Evolutionary conservation across 345 rosid genomes (phyloP), one percentile per base, ranked within the genome.

Genomic region (Rubroshorea leprosula): DNA sequence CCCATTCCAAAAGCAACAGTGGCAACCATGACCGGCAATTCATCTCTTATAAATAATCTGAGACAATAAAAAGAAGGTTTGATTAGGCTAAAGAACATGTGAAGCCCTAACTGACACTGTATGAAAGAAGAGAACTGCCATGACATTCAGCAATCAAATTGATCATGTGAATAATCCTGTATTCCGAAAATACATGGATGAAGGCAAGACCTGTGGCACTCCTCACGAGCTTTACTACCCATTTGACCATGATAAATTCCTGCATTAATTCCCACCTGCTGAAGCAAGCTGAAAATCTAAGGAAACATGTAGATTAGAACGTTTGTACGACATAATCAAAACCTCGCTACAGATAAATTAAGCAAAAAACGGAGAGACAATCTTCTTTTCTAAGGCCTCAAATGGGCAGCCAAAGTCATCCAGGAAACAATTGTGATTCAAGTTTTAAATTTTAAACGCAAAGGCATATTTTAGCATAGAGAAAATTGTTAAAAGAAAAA

Each of bases 1-100:
- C 83, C 83, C 83, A 78, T 75, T 55, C 83, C 83, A 64, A 78
- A 78, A 62, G 83, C 77, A 64, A 78, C 31, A 50, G 80, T 75
- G 23, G 79, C 83, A 66, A 78, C 80, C 79, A 78, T 75, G 43
- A 78, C 77, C 44, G 48, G 69, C 45, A 72, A 21, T 64, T 78
- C 83, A 68, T 78, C 83, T 63, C 71, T 78, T 47, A 78, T 52
- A 61, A 74, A 78, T 41, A 63, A 64, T 53, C 83, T 78, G 63
- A 51, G 18, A 55, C 5, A 60, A 61, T 21, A 55, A 51, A 39
- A 13, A 16, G 14, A 49, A 18, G 35, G 54, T 22, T 54, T 52
- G 51, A 23, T 17, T 60, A 53, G 57, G 51, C 49, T 27, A 19
- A 23, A 19, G 26, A 52, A 46, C 13, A 21, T n/a, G 21, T 29